These are phyloP conservation scores for Apophysomyces variabilis DNA, from an alignment of 371 early-diverging fungal species.

Conservation along the genomic window DNA sequence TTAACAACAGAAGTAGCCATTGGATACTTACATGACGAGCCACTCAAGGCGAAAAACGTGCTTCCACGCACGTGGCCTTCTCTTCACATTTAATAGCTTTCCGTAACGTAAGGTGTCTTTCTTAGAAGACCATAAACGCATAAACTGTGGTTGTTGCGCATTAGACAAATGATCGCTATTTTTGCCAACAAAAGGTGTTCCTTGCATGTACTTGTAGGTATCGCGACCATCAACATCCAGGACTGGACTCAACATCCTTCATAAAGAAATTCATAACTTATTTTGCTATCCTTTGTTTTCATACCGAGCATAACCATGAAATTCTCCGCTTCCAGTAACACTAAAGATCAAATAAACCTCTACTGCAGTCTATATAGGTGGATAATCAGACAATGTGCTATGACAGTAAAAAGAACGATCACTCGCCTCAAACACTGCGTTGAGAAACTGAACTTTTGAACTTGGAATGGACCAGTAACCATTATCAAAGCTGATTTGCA, in stretches of 20 bases:
- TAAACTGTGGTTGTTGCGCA: too few relatives aligned
- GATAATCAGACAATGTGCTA: neutral
- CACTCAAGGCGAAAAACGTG: conserved; percentile 14
- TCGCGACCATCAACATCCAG: neutral
- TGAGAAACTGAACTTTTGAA: conserved; percentile 6
- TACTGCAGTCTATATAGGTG: neutral
- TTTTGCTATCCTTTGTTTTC: neutral
- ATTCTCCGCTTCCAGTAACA: conserved; percentile 11
- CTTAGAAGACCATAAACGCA: neutral
- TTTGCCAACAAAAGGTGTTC: conserved; percentile 4
- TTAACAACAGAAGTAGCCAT: neutral
- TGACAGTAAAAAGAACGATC: neutral
- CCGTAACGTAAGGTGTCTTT: neutral
- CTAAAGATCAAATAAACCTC: conserved; percentile 13
- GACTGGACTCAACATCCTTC: conserved; percentile 14
- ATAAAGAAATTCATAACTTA: neutral
- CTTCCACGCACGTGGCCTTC: neutral
- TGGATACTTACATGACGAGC: neutral
- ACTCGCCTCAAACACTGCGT: conserved; percentile 15
- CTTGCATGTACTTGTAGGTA: neutral
- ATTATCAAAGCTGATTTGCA: neutral
- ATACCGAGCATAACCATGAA: conserved; percentile 10
- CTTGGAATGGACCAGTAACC: conserved; percentile 11
- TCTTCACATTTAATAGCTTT: neutral
- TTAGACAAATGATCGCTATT: neutral